These are phyloP conservation scores for Guadua angustifolia DNA, from an alignment of 176 grass and related monocot species.

Conservation along the genomic window DNA sequence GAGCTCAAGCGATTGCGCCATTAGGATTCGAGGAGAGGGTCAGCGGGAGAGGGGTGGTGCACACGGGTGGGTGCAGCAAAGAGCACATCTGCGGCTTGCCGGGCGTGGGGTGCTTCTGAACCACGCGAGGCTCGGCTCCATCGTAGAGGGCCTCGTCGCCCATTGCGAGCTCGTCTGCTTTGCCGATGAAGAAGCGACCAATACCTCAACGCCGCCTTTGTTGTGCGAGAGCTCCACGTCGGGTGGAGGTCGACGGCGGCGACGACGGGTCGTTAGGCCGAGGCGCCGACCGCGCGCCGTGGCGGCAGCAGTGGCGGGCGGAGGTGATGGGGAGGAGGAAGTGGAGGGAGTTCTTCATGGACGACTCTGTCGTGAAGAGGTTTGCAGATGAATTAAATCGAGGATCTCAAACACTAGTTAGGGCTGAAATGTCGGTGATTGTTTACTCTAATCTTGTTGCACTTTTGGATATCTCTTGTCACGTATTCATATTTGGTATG, in stretches of 20 bases:
- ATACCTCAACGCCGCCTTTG: slow-evolving; percentile 43
- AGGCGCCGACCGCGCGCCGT: too few relatives aligned
- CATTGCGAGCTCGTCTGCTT: slow-evolving; percentile 50
- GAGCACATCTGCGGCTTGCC: slow-evolving; percentile 62
- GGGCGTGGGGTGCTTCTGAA: slow-evolving; percentile 59
- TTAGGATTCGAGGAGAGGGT: slow-evolving; percentile 42
- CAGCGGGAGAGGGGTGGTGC: slow-evolving; percentile 31
- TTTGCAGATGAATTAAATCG: too few relatives aligned
- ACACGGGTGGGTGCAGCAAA: slow-evolving; percentile 58
- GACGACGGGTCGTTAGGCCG: slow-evolving; percentile 21
- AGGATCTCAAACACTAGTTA: too few relatives aligned
- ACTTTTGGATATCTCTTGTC: too few relatives aligned
- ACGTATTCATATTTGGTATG: too few relatives aligned
- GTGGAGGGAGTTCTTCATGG: too few relatives aligned
- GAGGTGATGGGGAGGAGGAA: too few relatives aligned
- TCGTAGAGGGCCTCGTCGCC: slow-evolving; percentile 47
- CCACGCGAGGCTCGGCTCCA: slow-evolving; percentile 57
- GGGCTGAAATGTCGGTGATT: too few relatives aligned
- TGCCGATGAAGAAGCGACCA: slow-evolving; percentile 59
- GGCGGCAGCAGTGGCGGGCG: too few relatives aligned
- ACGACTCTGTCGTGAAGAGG: too few relatives aligned
- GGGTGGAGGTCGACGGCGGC: slow-evolving; percentile 48
- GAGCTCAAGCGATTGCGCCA: slow-evolving; percentile 12
- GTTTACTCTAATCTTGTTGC: too few relatives aligned
- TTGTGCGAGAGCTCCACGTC: slow-evolving; percentile 38